Evolutionary conservation across 1,139 yeast genomes (phyloP).

Genomic region (Kodamaea derodonti): DNA sequence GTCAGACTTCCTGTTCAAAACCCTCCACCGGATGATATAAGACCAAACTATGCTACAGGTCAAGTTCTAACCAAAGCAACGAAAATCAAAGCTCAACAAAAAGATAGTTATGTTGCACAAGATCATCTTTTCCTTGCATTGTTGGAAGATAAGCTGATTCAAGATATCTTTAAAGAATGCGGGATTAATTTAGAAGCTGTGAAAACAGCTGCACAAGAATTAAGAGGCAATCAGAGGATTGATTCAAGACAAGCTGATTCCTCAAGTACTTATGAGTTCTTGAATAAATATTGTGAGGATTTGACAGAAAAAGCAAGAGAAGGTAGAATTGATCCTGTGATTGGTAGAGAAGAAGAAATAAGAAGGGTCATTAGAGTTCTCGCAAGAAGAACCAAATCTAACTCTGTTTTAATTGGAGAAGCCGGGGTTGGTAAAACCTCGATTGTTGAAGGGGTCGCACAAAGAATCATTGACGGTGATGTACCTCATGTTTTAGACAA

Average conservation of each 20-base stretch:
- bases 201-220: conserved; percentile 73
- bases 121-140: conserved; percentile 88
- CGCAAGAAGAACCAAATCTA: conserved; percentile 93
- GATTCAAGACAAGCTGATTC: conserved; percentile 95
- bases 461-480: conserved; percentile 91
- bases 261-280: conserved; percentile 75
- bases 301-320: conserved; percentile 89
- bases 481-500: conserved; percentile 84
- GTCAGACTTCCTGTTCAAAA: conserved; percentile 83
- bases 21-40: conserved; percentile 79
- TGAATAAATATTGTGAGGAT: conserved; percentile 86
- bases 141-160: conserved; percentile 69
- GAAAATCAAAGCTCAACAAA: conserved; percentile 79
- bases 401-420: conserved; percentile 95
- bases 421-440: conserved; percentile 99
- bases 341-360: conserved; percentile 98
- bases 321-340: conserved; percentile 96
- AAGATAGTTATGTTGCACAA: conserved; percentile 88
- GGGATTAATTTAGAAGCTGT: conserved; percentile 66
- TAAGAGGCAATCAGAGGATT: conserved; percentile 88
- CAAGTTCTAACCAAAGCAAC: conserved; percentile 66
- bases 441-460: conserved; percentile 97
- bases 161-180: conserved; percentile 72
- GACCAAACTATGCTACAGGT: conserved; percentile 67
- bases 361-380: conserved; percentile 90